phyloP scores from a whole-genome alignment of 83 land plant genomes.

The Larix sibirica region DNA sequence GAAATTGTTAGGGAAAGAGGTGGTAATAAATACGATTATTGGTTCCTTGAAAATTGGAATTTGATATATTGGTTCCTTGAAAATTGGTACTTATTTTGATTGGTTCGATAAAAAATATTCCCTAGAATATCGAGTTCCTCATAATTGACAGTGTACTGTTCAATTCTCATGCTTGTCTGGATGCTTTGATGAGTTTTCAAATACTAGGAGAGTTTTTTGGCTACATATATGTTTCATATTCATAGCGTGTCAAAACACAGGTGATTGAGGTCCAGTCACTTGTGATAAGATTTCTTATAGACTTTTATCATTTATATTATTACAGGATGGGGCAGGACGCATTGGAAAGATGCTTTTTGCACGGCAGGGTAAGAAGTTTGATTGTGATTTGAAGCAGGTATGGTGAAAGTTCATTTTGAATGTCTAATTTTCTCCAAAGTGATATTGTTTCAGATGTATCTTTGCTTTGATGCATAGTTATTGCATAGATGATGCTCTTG shows the following conservation, averaged over 20 bases:
- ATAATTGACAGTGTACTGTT: not conserved
- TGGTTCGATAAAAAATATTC: too few relatives aligned
- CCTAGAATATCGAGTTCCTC: not conserved
- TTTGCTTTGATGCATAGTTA: not conserved
- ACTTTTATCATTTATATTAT: not conserved
- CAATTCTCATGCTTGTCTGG: not conserved
- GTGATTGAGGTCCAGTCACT: not conserved
- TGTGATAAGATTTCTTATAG: slow-evolving; percentile 4
- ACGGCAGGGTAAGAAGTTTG: slow-evolving; percentile 98
- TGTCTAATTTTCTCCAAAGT: not conserved
- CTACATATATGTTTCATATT: not conserved
- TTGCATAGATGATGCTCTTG: not conserved
- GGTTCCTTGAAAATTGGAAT: too few relatives aligned
- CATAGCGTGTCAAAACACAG: not conserved
- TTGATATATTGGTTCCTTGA: too few relatives aligned
- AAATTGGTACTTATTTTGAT: too few relatives aligned
- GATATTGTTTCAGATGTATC: not conserved
- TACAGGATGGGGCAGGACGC: slow-evolving; percentile 99
- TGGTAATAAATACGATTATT: not conserved
- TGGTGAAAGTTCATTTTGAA: not conserved
- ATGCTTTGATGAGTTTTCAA: not conserved
- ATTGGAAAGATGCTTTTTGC: slow-evolving; percentile 97
- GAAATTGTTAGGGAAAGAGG: not conserved
- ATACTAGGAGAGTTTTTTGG: not conserved
- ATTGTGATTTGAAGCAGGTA: slow-evolving; percentile 94